Base-by-base conservation (phyloP, 2,329 filamentous ascomycete genomes). In the Fusarium guadeloupense region DNA sequence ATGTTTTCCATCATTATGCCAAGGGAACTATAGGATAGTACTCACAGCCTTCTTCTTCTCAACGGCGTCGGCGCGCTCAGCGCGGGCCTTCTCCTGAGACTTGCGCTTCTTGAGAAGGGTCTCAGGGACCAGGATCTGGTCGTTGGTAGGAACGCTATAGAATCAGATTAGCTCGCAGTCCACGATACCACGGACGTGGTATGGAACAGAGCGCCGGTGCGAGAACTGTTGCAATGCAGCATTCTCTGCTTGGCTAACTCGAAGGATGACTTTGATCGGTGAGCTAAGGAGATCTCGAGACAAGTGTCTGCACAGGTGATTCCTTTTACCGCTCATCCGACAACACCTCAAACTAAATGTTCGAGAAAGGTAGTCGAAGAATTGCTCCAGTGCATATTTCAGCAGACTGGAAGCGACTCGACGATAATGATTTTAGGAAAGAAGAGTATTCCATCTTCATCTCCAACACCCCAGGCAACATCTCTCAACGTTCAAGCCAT, bases 91-190 rank as follows among this genome's bases (percentile, higher is more conserved):
- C 89, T 99, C 95, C 85, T 97, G 94, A 81, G 88, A 92, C 93
- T 99, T 99, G 86, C 95, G 92, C 92, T 99, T 99, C 91, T 99
- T 99, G 81, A 99, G 89, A 77, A 99, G 92, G 75, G 95, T 99
- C 92, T 99, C 95, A 73, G 95, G 95, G 78, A 98, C 92, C 80
- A 98, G 86, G 80, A 99, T 89, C 81, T 98, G 91, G 81, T 97
- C 92, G 82, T 93, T 83, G 81, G 93, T 96, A 72, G 95, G 92
- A 77, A 97, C 91, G 61, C 52, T 64, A 83, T 89, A 83, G 69
- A 72, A 63, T 87, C 79, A 92, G 89, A 90, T 92, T 88, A 91
- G 89, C 91, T 88, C 87, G 85, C 85, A 83, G 83, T 86, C 85
- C 88, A 83, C 54, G 78, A 86, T 82, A 85, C 83, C 79, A 68